Base-by-base conservation (phyloP, 2,329 filamentous ascomycete species). In the Endoconidiophora polonica region DNA sequence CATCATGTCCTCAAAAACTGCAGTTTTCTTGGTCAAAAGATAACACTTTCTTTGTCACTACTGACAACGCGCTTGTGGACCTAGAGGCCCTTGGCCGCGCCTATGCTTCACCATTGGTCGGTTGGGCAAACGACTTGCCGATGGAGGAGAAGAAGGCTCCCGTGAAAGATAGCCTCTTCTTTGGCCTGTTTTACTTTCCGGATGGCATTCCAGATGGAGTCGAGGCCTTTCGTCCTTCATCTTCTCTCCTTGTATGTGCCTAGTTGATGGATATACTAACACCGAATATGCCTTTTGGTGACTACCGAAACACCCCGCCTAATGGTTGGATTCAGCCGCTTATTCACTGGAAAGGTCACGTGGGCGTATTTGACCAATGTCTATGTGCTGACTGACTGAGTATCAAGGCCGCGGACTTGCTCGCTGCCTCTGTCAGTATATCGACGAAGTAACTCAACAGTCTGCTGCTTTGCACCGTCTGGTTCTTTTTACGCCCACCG, bases 341-440 rank as follows among this genome's bases (percentile, higher is more conserved):
- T 83, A n/a, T 66, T 86, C 47, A 86, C 81, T 6, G 83, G 86
- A 62, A 72, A 74, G 57, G 70, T 77, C 44, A 81, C 80, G 0
- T 76, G 84, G 56, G 78, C 73, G 33, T 86, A 83, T 52, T 63
- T 69, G 49, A 81, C 80, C 23, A 81, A 85, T 58, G 76, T 84
- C 18, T 85, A 81, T 60, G 66, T 85, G 20, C 60, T 76, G 2
- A 66, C 60, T 76, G 2, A 66, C 72, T 0, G 68, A 71, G 38
- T 74, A 77, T 57, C 78, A 81, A 58, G 70, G 73, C 3, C 65
- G 68, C 7, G 80, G 81, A 0, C 66, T 86, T 1, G 81, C 76
- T 2, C 71, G 66, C 41, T 85, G 79, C 77, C 63, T 85, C 59
- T 72, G 83, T 60, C 61, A 66, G 4, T 77, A 73, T 56, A 62